A percentile compares a stretch with the other conserved stretches of the same genome.
Conservation (phyloP, 2,329 filamentous ascomycete species). For the Gliomastix tumulicola region DNA sequence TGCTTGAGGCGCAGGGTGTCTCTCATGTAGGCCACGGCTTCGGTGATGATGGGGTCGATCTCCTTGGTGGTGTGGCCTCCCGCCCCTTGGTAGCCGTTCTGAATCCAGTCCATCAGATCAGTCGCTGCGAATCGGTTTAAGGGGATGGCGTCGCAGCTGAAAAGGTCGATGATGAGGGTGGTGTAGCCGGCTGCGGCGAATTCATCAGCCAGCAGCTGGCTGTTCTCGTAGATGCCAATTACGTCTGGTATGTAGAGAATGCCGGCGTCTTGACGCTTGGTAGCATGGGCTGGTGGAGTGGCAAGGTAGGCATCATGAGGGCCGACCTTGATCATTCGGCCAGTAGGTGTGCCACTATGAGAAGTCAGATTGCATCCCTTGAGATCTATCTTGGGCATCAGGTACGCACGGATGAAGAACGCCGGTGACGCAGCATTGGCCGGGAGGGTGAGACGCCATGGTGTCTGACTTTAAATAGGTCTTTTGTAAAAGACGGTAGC, state of each 20-base stretch:
- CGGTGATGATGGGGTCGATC: constrained; percentile 19
- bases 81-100: constrained; percentile 28
- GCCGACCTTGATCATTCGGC: too few species aligned
- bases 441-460: too few species aligned
- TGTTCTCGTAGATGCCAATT: constrained; percentile 39
- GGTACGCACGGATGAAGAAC: too few species aligned
- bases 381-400: too few species aligned
- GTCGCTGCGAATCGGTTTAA: constrained; percentile 30
- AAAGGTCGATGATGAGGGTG: constrained; percentile 22
- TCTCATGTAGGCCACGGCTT: constrained; percentile 41
- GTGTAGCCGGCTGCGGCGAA: constrained; percentile 23
- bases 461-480: too few species aligned
- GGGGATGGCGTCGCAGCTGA: constrained; percentile 27
- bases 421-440: too few species aligned
- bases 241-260: constrained; percentile 20
- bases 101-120: constrained; percentile 20
- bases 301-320: constrained; percentile 48
- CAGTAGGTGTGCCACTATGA: too few species aligned
- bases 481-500: too few species aligned
- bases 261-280: constrained; percentile 13
- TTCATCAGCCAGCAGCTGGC: constrained; percentile 26
- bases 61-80: constrained; percentile 13
- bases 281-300: constrained; percentile 11
- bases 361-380: too few species aligned
- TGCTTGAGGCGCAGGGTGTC: constrained; percentile 45